Evolutionary conservation across 345 rosid species (phyloP).

Genomic region (Psidium friedrichsthalianum): DNA sequence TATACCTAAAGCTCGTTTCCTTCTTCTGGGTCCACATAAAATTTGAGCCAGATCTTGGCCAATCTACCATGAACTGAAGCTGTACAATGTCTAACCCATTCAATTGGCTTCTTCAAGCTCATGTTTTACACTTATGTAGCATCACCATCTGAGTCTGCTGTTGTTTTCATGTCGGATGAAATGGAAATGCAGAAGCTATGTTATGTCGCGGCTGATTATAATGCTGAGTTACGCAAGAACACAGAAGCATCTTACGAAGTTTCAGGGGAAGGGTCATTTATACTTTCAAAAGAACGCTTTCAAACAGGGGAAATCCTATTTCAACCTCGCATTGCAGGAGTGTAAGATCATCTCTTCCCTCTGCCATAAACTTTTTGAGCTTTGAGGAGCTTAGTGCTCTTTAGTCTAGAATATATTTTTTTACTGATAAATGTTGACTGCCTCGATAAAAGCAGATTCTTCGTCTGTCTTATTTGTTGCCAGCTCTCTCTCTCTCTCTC

Average conservation of each 20-base stretch:
- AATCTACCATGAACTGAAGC: background rate
- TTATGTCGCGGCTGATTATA: conserved; percentile 81
- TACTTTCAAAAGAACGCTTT: conserved; percentile 78
- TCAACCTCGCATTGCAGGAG: conserved; percentile 77
- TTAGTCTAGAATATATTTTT: background rate
- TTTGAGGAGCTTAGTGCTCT: background rate
- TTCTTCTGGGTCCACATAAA: background rate
- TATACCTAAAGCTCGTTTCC: background rate
- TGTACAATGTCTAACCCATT: background rate
- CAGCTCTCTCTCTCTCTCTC: too few relatives aligned
- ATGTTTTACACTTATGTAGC: background rate
- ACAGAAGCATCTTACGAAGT: conserved; percentile 56
- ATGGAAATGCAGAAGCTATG: conserved; percentile 55
- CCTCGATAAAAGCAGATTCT: background rate
- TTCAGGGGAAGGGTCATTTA: conserved; percentile 64
- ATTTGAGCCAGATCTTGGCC: background rate
- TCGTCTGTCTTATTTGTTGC: background rate
- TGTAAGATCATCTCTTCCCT: conserved; percentile 36
- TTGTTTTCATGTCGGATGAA: conserved; percentile 6
- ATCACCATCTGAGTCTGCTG: background rate
- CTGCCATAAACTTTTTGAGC: background rate
- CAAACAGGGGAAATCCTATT: conserved; percentile 89
- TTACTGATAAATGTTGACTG: background rate
- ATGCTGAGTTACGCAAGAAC: conserved; percentile 50
- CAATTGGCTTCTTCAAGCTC: background rate